Evolutionary conservation across 2,329 filamentous ascomycete genomes (phyloP).

Genomic region (Fusarium secorum): DNA sequence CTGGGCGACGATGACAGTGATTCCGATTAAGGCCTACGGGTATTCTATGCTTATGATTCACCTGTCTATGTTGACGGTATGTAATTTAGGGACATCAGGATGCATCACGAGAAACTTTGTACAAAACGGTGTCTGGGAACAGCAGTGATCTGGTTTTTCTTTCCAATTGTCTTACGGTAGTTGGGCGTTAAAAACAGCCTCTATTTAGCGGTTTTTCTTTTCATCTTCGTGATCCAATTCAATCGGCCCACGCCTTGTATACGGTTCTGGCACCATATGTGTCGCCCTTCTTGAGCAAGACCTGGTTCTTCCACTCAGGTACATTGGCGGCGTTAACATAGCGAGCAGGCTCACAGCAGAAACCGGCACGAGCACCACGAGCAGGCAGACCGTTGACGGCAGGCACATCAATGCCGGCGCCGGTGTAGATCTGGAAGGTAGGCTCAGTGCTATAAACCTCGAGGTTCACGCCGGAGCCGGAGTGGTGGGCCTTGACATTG

Average conservation of each 20-base stretch:
- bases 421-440: constrained; percentile 96
- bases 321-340: constrained; percentile 90
- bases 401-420: constrained; percentile 82
- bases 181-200: constrained; percentile 14
- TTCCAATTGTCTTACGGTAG: constrained; percentile 14
- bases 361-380: constrained; percentile 74
- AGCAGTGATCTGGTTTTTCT: constrained; percentile 4
- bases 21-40: constrained; percentile 56
- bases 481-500: constrained; percentile 77
- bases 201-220: constrained; percentile 13
- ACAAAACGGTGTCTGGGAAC: constrained; percentile 11
- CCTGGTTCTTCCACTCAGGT: constrained; percentile 79
- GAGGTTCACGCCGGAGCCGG: constrained; percentile 77
- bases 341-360: constrained; percentile 91
- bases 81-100: constrained; percentile 10
- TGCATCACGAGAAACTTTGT: constrained; percentile 28
- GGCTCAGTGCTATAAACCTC: constrained; percentile 93
- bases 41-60: background rate
- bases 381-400: constrained; percentile 68
- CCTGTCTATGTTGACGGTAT: background rate
- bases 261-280: constrained; percentile 82
- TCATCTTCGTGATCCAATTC: constrained; percentile 25
- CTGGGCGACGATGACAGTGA: constrained; percentile 74
- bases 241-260: constrained; percentile 84
- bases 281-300: constrained; percentile 83